phyloP scores from a whole-genome alignment of 257 asterid genomes.

The Eustoma russellianum region DNA sequence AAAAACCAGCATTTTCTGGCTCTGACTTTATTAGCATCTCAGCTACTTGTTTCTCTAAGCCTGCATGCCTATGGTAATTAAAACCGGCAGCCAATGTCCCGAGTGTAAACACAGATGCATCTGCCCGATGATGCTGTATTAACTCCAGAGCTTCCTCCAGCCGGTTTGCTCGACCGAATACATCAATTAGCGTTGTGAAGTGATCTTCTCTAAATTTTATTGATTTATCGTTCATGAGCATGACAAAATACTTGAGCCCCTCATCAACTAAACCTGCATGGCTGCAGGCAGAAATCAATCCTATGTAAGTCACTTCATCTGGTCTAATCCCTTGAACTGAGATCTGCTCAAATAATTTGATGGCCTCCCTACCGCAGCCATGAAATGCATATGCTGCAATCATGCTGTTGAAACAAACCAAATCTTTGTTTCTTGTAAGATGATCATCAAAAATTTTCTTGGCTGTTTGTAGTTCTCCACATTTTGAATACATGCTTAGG shows the following conservation, averaged over 20 bases:
- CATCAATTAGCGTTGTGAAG: neutral
- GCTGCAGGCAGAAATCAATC: slow-evolving; percentile 6
- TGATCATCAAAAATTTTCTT: slow-evolving; percentile 3
- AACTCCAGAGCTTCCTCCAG: slow-evolving; percentile 1
- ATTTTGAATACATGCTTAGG: slow-evolving; percentile 5
- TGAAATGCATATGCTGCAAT: slow-evolving; percentile 6
- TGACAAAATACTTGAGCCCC: neutral
- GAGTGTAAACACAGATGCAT: neutral
- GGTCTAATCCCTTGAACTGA: neutral
- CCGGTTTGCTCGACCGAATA: slow-evolving; percentile 2
- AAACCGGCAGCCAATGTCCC: slow-evolving; percentile 2
- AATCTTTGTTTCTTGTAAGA: neutral
- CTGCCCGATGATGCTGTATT: neutral
- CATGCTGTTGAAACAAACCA: slow-evolving; percentile 5
- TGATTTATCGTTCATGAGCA: neutral
- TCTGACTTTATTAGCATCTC: slow-evolving; percentile 3
- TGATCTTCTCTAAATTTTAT: slow-evolving; percentile 4
- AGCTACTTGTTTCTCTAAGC: neutral
- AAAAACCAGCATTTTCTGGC: slow-evolving; percentile 5
- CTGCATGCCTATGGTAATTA: neutral
- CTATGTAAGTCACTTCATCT: slow-evolving; percentile 3
- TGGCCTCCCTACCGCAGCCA: slow-evolving; percentile 5
- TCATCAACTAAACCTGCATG: slow-evolving; percentile 5
- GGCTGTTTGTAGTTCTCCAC: slow-evolving; percentile 1
- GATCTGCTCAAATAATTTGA: slow-evolving; percentile 2